Conservation (phyloP, 257 asterid species). For the Asclepias syriaca region DNA sequence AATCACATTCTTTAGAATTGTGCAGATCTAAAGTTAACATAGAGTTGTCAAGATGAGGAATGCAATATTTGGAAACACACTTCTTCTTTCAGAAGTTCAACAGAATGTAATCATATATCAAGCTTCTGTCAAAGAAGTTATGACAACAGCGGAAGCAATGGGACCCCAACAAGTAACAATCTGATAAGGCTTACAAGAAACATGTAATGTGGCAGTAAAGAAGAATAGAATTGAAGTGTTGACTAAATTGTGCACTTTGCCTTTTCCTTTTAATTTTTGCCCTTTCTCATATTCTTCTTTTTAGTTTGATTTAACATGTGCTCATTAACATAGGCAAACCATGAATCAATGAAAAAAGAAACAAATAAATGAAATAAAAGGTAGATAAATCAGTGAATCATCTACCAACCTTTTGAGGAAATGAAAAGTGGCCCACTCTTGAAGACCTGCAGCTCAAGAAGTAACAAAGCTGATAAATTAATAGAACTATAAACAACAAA, state of each 20-base stretch:
- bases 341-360: background rate
- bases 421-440: slow-evolving; percentile 96
- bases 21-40: background rate
- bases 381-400: background rate
- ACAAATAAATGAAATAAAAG: background rate
- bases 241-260: background rate
- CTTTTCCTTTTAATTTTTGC: background rate
- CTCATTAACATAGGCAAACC: background rate
- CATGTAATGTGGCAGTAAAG: background rate
- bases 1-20: background rate
- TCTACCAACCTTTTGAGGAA: slow-evolving; percentile 83
- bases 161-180: background rate
- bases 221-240: background rate
- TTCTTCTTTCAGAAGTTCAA: background rate
- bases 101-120: background rate
- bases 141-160: background rate
- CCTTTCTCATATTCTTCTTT: background rate
- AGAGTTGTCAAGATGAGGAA: background rate
- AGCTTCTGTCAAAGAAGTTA: background rate
- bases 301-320: background rate
- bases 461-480: background rate
- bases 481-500: slow-evolving; percentile 8
- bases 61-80: background rate
- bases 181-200: background rate
- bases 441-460: slow-evolving; percentile 67